Base-by-base conservation (phyloP, 2,329 filamentous ascomycete genomes). In the Leptographium flavum region DNA sequence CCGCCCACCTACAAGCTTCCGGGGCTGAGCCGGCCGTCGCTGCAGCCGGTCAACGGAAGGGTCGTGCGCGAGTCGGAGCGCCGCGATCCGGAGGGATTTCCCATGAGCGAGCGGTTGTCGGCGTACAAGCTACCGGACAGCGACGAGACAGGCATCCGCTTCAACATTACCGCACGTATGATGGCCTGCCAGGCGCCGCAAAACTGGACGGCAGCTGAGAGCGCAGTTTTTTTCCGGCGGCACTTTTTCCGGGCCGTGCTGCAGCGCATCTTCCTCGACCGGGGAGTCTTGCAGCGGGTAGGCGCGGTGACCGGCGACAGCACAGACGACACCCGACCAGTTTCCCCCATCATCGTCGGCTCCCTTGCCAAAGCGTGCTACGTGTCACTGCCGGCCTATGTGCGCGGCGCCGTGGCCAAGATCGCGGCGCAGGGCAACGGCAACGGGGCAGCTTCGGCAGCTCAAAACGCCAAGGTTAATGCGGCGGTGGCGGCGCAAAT, bases 161-260 rank as follows among this genome's bases (percentile, higher is more conserved):
- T 96, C 47, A 96, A 98, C 62, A 94, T 96, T 58, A 98, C 92
- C 4, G 87, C 92, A 1, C 78, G 92, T 38, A 94, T 94, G 83
- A 95, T 96, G 90, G 90, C 90, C 3, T 88, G 93, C 42, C 92
- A 98, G 65, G 92, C 92, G 8, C 88, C 92, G 2, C 72, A 80
- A 48, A 98, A 98, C 65, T 98, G 92, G 92, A 83, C 83, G 2
- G 68, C 70, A 22, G 67, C 72, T 25, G 88, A 94, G 49, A 93
- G 85, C 58, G 82, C 87, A 43, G 71, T 69, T 8, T 98, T 96
- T 65, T 96, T 98, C 67, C 86, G 80, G 0, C 76, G 90, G 0
- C 92, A 98, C 61, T 94, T 92, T 63, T 98, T 83, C 67, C 83
- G 92, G 38, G 86, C 92, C 0, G 70, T 96, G 0, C 68, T 96